Conservation (phyloP, 1,284 basidiomycete species). For the Wallemia ichthyophaga region DNA sequence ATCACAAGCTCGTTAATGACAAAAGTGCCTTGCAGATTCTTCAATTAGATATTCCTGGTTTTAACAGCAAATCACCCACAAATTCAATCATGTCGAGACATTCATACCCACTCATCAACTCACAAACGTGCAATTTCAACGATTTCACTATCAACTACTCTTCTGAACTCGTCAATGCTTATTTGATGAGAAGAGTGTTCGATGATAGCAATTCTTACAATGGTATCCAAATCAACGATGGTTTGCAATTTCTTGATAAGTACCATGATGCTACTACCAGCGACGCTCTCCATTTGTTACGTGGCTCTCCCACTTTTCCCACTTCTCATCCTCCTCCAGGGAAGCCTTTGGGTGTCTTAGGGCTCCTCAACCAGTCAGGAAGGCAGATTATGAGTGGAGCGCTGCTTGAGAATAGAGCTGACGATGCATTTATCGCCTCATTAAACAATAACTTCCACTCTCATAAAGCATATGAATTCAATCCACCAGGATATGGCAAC, state of each 20-base stretch:
- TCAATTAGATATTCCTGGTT: slow-evolving; percentile 84
- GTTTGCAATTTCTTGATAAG: background rate
- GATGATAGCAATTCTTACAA: background rate
- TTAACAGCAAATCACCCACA: slow-evolving; percentile 42
- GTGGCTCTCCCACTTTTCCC: background rate
- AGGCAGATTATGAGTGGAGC: slow-evolving; percentile 48
- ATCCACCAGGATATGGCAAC: slow-evolving; percentile 27
- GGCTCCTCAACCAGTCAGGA: slow-evolving; percentile 55
- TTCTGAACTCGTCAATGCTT: slow-evolving; percentile 26
- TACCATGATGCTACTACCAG: too few relatives aligned
- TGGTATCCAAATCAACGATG: background rate
- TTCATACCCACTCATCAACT: background rate
- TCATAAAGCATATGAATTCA: slow-evolving; percentile 62
- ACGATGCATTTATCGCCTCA: slow-evolving; percentile 76
- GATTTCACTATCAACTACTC: slow-evolving; percentile 92
- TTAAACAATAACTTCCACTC: slow-evolving; percentile 81
- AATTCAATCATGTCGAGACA: slow-evolving; percentile 22
- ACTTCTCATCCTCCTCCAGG: background rate
- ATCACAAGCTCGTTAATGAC: slow-evolving; percentile 68
- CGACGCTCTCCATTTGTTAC: background rate
- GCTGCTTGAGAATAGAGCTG: slow-evolving; percentile 64
- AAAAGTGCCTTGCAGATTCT: slow-evolving; percentile 75
- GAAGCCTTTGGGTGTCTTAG: slow-evolving; percentile 9
- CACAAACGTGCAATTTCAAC: slow-evolving; percentile 43
- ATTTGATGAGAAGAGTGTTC: background rate